These are phyloP conservation scores for Tothia fuscella DNA, from an alignment of 2,329 filamentous ascomycete genomes.

Conservation along the genomic window DNA sequence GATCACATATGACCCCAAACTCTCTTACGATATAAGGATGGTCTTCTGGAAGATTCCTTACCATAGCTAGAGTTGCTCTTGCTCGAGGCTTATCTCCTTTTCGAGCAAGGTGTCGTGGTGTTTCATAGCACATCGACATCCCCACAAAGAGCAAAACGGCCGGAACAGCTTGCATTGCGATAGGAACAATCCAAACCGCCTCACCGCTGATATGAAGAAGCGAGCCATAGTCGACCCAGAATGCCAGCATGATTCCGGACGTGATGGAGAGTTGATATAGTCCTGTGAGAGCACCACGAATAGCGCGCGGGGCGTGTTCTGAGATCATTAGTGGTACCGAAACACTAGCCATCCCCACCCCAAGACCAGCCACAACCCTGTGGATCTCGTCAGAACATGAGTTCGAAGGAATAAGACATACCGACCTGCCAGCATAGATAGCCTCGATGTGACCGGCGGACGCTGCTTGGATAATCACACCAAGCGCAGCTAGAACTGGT, in stretches of 20 bases:
- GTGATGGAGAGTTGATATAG: conserved; percentile 45
- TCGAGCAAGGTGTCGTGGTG: conserved; percentile 55
- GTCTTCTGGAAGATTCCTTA: conserved; percentile 39
- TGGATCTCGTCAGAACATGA: background rate
- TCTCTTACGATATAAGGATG: conserved; percentile 27
- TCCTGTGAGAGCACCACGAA: conserved; percentile 47
- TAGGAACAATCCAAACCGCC: conserved; percentile 46
- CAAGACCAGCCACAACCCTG: conserved; percentile 42
- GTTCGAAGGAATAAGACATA: too few relatives aligned
- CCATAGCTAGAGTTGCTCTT: conserved; percentile 39
- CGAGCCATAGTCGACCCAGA: conserved; percentile 43
- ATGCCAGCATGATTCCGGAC: conserved; percentile 34
- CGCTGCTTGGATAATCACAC: conserved; percentile 52
- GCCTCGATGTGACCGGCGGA: conserved; percentile 47
- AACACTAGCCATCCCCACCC: conserved; percentile 41
- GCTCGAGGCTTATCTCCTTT: conserved; percentile 58
- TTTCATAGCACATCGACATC: conserved; percentile 53
- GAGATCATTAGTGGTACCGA: conserved; percentile 49
- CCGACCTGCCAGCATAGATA: conserved; percentile 54
- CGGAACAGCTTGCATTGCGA: conserved; percentile 53
- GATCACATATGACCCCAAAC: conserved; percentile 25
- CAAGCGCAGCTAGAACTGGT: conserved; percentile 46
- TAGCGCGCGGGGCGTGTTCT: conserved; percentile 47
- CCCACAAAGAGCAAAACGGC: conserved; percentile 47
- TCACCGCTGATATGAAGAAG: conserved; percentile 35